A percentile compares a stretch with the other conserved stretches of the same genome.
phyloP scores from a whole-genome alignment of 306 rosid species.

The Leucaena leucocephala region DNA sequence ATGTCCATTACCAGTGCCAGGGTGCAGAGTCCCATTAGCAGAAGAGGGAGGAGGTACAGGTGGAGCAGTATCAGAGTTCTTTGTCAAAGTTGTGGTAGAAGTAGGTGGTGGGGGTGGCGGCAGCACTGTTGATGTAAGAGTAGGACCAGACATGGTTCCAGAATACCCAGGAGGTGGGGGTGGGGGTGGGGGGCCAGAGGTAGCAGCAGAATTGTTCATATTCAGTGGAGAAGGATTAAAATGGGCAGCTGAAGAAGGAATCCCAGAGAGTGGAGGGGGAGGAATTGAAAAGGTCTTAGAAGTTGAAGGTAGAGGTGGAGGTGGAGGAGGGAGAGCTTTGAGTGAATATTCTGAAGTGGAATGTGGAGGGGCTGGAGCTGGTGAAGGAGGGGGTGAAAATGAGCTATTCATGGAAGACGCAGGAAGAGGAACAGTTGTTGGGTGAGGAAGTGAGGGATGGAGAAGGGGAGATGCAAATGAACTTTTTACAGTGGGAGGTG shows the following conservation, averaged over 20 bases:
- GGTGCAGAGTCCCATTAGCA: conserved; percentile 40
- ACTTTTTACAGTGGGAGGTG: conserved; percentile 20
- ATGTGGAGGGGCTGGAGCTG: conserved; percentile 40
- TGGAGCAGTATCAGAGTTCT: conserved; percentile 46
- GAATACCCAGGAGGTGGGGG: conserved; percentile 48
- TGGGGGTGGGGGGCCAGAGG: not conserved
- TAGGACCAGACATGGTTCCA: conserved; percentile 40
- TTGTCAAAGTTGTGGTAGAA: conserved; percentile 39
- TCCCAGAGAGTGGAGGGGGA: not conserved
- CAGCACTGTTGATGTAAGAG: conserved; percentile 44
- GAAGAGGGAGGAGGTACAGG: conserved; percentile 78
- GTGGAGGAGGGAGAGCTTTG: conserved; percentile 35
- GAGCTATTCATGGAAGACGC: not conserved
- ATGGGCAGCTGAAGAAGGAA: not conserved
- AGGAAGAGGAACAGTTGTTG: conserved; percentile 37
- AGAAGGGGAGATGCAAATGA: conserved; percentile 36
- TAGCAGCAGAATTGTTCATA: not conserved
- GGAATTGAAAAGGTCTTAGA: not conserved
- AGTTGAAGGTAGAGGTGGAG: conserved; percentile 12
- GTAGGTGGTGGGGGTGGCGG: conserved; percentile 70
- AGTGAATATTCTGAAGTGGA: conserved; percentile 30
- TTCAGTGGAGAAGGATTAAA: not conserved
- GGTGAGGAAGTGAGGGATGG: conserved; percentile 30
- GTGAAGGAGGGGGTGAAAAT: conserved; percentile 24
- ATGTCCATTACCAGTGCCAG: conserved; percentile 44